Base-by-base conservation (phyloP, 75 land plant genomes). In the Pinus tabuliformis region DNA sequence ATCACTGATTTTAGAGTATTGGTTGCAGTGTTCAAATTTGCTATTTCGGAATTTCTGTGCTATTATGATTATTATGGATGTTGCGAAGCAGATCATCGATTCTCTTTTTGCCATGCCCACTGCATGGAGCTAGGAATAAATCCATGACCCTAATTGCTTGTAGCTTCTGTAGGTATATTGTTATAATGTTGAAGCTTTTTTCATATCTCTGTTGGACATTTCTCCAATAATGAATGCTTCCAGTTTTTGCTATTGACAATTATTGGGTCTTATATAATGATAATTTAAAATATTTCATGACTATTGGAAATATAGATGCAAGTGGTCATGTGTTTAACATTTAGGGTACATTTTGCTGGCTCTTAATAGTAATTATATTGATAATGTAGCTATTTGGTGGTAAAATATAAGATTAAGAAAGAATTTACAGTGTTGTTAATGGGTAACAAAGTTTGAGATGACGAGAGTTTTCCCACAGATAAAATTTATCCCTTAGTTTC, bases 21-120 rank as follows among this genome's bases (percentile, higher is more conserved):
- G 52, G 36, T 68, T 68, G 54, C 71, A 68, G 20, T 39, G 71
- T 68, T 68, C 52, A 42, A 15, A 64, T 64, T 36, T 64, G 42
- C 42, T 42, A 64, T 64, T 49, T 49, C 54, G 9, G n/a, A 64
- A 37, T 24, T 17, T 33, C 33, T 64, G 33, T 33, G 68, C n/a
- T 24, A 21, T 68, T 16, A 16, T 37, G 64, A 39, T 3, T 68
- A 20, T 42, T 42, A n/a, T 9, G 42, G 24, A 68, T 68, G 72
- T 68, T 39, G n/a, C 39, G 7, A 18, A 68, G 45, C 70, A 8
- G 21, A 68, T 20, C 3, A 26, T 37, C n/a, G 4, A 20, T 42
- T 21, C 24, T 68, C 12, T 42, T 6, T 17, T 28, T 42, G 1
- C 20, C 52, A 7, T 68, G 16, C 12, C 22, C 20, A 20, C 42